These are phyloP conservation scores for Rosa persica DNA, from an alignment of 306 rosid genomes.

Conservation along the genomic window DNA sequence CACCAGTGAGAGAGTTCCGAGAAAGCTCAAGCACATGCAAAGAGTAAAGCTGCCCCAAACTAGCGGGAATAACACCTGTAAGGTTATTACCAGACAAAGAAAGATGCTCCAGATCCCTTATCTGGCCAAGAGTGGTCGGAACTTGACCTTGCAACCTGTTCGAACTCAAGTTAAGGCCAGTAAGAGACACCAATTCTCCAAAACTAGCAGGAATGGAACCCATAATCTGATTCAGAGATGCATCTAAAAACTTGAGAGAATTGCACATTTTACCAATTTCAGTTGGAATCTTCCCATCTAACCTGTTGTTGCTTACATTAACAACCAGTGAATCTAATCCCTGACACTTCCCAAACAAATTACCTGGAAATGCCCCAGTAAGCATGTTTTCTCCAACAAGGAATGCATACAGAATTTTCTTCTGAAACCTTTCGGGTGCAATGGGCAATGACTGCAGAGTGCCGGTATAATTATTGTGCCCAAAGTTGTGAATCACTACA, in stretches of 20 bases:
- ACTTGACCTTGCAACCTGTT: slow-evolving; percentile 61
- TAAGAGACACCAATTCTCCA: slow-evolving; percentile 53
- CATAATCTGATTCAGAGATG: slow-evolving; percentile 61
- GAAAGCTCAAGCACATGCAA: slow-evolving; percentile 79
- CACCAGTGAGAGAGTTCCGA: slow-evolving; percentile 66
- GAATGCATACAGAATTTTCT: slow-evolving; percentile 45
- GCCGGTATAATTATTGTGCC: slow-evolving; percentile 56
- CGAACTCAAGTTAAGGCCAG: slow-evolving; percentile 64
- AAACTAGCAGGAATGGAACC: slow-evolving; percentile 55
- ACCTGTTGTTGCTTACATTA: slow-evolving; percentile 61
- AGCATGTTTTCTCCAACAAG: slow-evolving; percentile 69
- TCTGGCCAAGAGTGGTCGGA: slow-evolving; percentile 59
- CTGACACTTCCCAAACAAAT: slow-evolving; percentile 58
- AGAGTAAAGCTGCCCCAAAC: slow-evolving; percentile 59
- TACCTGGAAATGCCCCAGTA: slow-evolving; percentile 53
- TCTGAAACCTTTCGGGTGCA: slow-evolving; percentile 54
- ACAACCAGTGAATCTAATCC: slow-evolving; percentile 56
- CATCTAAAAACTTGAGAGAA: slow-evolving; percentile 66
- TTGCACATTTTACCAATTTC: slow-evolving; percentile 50
- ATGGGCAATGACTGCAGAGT: slow-evolving; percentile 55
- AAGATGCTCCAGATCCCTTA: slow-evolving; percentile 54
- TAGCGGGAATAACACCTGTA: slow-evolving; percentile 60
- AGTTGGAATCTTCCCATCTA: slow-evolving; percentile 60
- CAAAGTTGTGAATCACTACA: slow-evolving; percentile 67
- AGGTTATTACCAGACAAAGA: slow-evolving; percentile 70